Base-by-base conservation (phyloP, 2,329 filamentous ascomycete species). In the Aspergillus tubingensis region DNA sequence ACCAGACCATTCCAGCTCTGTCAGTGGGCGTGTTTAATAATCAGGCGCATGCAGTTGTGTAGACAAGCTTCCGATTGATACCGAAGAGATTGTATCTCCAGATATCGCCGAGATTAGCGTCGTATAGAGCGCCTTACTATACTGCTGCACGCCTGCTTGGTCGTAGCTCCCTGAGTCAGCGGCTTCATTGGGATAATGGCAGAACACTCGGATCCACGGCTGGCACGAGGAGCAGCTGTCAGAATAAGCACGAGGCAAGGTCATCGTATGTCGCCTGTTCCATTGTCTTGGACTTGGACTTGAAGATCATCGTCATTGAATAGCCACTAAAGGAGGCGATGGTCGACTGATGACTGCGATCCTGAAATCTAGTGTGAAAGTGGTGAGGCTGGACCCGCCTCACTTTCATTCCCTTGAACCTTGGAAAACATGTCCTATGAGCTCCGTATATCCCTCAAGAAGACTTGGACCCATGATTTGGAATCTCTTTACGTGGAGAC, bases 341-440 rank as follows among this genome's bases (percentile, higher is more conserved):
- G 32, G 32, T 36, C 32, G 32, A 36, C 23, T 30, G 44, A 49
- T 30, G 44, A 49, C 44, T 25, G 23, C 21, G 15, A 17, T 49
- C 15, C 44, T 17, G 47, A 32, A 27, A 32, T 55, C 17, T 27
- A 32, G n/a, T 17, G 39, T 27, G 1, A 38, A 5, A 27, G 23
- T 50, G 36, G 56, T 51, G 59, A 59, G 55, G 51, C 44, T 51
- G 38, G 32, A 49, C 48, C 50, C 47, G 55, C 59, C 56, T 61
- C 59, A 61, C 57, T 55, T 47, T 47, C 54, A 27, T 47, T 17
- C 21, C 17, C 50, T 17, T 11, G 25, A 50, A 50, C 47, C 21
- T 19, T 36, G 15, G 5, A 53, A 52, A 36, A 23, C 19, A 15
- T 30, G 38, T 38, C 30, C 19, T 3, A 32, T 8, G 10, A 32